Evolutionary conservation across 2,329 filamentous ascomycete species (phyloP).

Genomic region (Nothophoma quercina): DNA sequence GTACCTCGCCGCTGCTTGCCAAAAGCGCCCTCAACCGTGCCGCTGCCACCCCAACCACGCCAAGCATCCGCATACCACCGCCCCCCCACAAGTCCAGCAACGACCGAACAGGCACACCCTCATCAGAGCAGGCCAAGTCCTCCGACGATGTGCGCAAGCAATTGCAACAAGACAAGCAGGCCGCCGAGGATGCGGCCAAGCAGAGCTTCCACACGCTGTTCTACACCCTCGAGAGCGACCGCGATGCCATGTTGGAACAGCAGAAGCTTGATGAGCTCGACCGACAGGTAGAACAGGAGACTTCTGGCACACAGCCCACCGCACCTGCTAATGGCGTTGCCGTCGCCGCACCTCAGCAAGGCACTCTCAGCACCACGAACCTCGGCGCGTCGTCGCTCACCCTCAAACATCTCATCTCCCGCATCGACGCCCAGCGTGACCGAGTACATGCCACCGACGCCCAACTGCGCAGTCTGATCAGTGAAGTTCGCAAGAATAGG

Average conservation of each 20-base stretch:
- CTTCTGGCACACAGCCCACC: constrained; percentile 68
- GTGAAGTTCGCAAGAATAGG: constrained; percentile 95
- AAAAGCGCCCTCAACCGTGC: constrained; percentile 61
- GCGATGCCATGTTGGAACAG: constrained; percentile 96
- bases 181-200: constrained; percentile 87
- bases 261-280: constrained; percentile 96
- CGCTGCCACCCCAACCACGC: constrained; percentile 67
- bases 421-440: constrained; percentile 91
- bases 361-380: constrained; percentile 91
- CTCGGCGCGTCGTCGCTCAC: constrained; percentile 95
- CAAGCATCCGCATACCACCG: constrained; percentile 72
- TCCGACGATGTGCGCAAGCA: constrained; percentile 92
- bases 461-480: constrained; percentile 90
- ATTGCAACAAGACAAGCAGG: constrained; percentile 88
- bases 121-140: constrained; percentile 68
- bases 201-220: constrained; percentile 92
- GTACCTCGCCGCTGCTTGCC: constrained; percentile 58
- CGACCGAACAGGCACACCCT: constrained; percentile 63
- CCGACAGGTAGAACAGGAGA: constrained; percentile 93
- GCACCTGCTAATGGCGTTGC: constrained; percentile 60
- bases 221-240: constrained; percentile 93
- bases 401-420: constrained; percentile 93
- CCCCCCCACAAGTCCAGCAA: constrained; percentile 68
- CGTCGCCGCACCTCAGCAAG: constrained; percentile 71
- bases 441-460: constrained; percentile 91